Evolutionary conservation across 108 stramenopile genomes (phyloP).

Genomic region (Nitzschia inconspicua): DNA sequence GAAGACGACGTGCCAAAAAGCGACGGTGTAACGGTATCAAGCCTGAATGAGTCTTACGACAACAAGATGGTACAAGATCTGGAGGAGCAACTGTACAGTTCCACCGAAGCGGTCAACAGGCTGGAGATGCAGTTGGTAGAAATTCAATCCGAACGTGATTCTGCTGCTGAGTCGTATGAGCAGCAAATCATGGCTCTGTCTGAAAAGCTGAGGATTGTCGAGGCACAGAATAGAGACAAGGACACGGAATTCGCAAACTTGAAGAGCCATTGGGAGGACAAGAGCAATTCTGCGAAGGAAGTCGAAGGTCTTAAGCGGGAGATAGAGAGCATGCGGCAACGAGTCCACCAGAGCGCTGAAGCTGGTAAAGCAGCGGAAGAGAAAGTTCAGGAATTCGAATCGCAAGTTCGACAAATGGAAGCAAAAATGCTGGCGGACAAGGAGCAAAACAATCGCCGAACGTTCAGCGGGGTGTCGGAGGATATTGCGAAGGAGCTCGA

Average conservation of each 20-base stretch:
- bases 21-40: not conserved
- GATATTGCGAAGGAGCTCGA: not conserved
- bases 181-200: constrained; percentile 1
- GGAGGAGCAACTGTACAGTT: constrained; percentile 6
- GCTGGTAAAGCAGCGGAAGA: constrained; percentile 5
- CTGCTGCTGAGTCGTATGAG: not conserved
- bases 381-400: constrained; percentile 12
- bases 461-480: not conserved
- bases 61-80: not conserved
- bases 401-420: not conserved
- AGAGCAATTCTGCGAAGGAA: constrained; percentile 5
- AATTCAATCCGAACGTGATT: constrained; percentile 2
- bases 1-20: not conserved
- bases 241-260: constrained; percentile 2
- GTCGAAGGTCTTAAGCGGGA: constrained; percentile 26
- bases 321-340: constrained; percentile 22
- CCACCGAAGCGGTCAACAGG: not conserved
- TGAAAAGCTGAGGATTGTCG: not conserved
- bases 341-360: constrained; percentile 12
- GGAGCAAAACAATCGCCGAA: not conserved
- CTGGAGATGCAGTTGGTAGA: constrained; percentile 6
- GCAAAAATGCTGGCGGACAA: not conserved
- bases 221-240: not conserved
- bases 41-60: not conserved
- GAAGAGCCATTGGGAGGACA: constrained; percentile 14